phyloP scores from a whole-genome alignment of 768 basidiomycete genomes.

The Clathrus columnatus region DNA sequence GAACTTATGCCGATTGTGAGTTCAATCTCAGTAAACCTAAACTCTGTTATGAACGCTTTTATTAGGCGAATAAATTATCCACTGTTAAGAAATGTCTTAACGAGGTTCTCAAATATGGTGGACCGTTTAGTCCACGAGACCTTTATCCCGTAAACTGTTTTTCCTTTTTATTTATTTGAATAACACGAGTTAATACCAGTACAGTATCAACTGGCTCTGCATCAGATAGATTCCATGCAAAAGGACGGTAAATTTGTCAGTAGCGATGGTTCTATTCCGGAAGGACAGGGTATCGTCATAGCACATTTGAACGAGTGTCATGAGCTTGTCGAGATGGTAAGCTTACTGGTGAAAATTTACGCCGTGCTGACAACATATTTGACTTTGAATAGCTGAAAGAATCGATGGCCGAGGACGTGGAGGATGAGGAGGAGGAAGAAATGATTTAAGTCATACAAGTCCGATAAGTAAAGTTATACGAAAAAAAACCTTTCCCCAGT shows the following conservation, averaged over 20 bases:
- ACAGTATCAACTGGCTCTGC: slow-evolving; percentile 87
- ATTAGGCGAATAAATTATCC: slow-evolving; percentile 88
- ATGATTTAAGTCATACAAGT: slow-evolving; percentile 17
- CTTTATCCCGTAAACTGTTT: slow-evolving; percentile 72
- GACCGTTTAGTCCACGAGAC: slow-evolving; percentile 85
- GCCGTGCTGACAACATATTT: not conserved
- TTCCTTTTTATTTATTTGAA: not conserved
- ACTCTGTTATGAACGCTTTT: not conserved
- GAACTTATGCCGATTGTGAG: slow-evolving; percentile 93
- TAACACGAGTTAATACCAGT: not conserved
- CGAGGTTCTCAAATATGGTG: slow-evolving; percentile 92
- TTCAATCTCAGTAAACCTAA: slow-evolving; percentile 12
- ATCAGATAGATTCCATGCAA: slow-evolving; percentile 90
- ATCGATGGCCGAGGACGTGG: slow-evolving; percentile 69
- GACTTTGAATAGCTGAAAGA: slow-evolving; percentile 53
- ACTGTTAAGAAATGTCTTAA: slow-evolving; percentile 96
- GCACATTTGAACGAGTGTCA: slow-evolving; percentile 96
- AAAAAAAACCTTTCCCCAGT: not conserved
- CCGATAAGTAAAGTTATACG: not conserved
- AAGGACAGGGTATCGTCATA: slow-evolving; percentile 94
- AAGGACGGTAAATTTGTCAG: slow-evolving; percentile 92
- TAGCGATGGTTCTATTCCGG: slow-evolving; percentile 80
- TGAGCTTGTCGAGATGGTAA: slow-evolving; percentile 88
- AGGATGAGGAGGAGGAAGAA: slow-evolving; percentile 49
- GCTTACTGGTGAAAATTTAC: slow-evolving; percentile 15